Conservation (phyloP, 2,329 filamentous ascomycete genomes). For the Cryphonectria carpinicola region DNA sequence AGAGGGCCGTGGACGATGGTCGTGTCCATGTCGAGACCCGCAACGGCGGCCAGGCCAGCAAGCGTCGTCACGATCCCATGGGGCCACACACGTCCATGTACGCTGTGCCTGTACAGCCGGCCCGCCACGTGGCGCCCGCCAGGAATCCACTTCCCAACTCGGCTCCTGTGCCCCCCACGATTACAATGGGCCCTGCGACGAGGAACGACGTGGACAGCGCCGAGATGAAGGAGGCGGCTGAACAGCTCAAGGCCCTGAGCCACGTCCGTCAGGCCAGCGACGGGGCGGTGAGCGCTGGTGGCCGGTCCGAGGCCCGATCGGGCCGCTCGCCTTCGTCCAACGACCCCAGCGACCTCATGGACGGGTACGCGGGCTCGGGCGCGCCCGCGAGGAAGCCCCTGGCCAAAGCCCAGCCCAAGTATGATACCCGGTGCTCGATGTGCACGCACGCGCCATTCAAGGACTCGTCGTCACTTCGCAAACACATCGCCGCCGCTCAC, state of each 20-base stretch:
- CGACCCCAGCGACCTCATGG: conserved; percentile 45
- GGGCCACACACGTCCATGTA: conserved; percentile 30
- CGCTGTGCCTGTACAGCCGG: conserved; percentile 29
- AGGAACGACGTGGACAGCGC: conserved; percentile 62
- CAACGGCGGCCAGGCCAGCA: conserved; percentile 45
- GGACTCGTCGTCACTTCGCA: conserved; percentile 66
- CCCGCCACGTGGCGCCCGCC: conserved; percentile 30
- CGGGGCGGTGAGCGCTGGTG: conserved; percentile 38
- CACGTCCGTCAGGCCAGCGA: conserved; percentile 62
- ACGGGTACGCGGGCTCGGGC: conserved; percentile 49
- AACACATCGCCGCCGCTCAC: conserved; percentile 70
- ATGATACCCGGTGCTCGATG: conserved; percentile 63
- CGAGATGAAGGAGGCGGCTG: conserved; percentile 70
- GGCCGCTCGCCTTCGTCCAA: conserved; percentile 42
- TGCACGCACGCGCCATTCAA: conserved; percentile 70
- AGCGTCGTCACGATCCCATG: conserved; percentile 28
- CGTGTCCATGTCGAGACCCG: conserved; percentile 60
- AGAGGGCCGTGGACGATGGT: conserved; percentile 52
- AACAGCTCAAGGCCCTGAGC: conserved; percentile 68
- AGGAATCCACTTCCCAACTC: conserved; percentile 28
- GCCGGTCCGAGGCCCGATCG: conserved; percentile 35
- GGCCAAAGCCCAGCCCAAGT: conserved; percentile 53
- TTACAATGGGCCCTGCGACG: conserved; percentile 21
- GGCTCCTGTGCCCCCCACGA: conserved; percentile 16
- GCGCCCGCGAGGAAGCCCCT: conserved; percentile 47